Conservation (phyloP, 2,329 filamentous ascomycete species). For the Aspergillus carbonarius region DNA sequence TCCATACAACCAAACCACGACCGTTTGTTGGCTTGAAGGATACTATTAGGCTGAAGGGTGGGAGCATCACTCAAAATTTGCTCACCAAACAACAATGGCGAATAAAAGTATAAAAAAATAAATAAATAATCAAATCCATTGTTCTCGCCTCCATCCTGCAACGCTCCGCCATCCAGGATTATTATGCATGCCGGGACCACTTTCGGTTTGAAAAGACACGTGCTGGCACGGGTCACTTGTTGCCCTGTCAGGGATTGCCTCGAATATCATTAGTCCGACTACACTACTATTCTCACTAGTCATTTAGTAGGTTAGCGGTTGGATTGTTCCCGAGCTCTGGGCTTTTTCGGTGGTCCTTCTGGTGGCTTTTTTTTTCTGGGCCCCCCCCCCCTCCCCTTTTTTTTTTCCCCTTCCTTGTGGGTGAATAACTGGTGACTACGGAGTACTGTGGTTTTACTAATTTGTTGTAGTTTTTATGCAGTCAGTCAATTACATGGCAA, state of each 20-base stretch:
- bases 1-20: not conserved
- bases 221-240: conserved; percentile 15
- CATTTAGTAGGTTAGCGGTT: not conserved
- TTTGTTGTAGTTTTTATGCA: too few species aligned
- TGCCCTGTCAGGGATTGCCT: conserved; percentile 9
- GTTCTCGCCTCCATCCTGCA: not conserved
- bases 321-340: not conserved
- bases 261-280: not conserved
- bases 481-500: too few species aligned
- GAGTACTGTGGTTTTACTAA: too few species aligned
- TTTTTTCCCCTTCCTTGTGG: not conserved
- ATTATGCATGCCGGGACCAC: conserved; percentile 1
- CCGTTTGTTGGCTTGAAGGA: not conserved
- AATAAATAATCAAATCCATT: not conserved
- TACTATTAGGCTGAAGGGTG: not conserved
- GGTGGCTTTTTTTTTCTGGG: not conserved
- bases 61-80: too few species aligned
- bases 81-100: not conserved
- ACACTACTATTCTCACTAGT: not conserved
- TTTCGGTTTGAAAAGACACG: conserved; percentile 2
- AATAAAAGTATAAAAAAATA: not conserved
- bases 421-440: too few species aligned
- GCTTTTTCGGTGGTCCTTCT: not conserved
- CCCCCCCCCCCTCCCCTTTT: too few species aligned
- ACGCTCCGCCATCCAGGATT: not conserved